Evolutionary conservation across 2,329 filamentous ascomycete genomes (phyloP), one percentile per base, ranked within the genome.

Genomic region (Neobulgaria alba): DNA sequence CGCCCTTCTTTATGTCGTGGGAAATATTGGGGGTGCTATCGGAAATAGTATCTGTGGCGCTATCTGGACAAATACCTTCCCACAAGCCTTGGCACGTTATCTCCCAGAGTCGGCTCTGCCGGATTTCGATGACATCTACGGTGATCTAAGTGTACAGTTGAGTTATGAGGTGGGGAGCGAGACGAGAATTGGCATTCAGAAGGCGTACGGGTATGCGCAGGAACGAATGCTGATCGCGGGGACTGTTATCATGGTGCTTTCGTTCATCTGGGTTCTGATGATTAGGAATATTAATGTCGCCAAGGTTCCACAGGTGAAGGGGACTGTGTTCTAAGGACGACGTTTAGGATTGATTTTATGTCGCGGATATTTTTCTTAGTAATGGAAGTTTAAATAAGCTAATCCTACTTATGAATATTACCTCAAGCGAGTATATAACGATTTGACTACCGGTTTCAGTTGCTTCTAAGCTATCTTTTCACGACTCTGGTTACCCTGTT

Each of bases 11-110:
- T 50, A 43, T 21, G 45, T 50, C 10, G 32, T 77, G 14, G 69
- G 74, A 49, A 73, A 71, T 47, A 68, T 82, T 46, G 79, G 77
- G 29, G 69, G 68, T 29, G 74, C 77, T 1, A 63, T 80, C 9
- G 78, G 77, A 2, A 68, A 67, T 2, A 70, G 77, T 12, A 70
- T 84, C 37, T 73, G 77, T 2, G 71, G 71, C 0, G 76, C 78
- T 10, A 75, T 85, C 49, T 84, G 79, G 79, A 76, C 73, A 0
- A 68, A 72, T 47, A 69, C 72, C 1, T 75, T 84, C 53, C 68
- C 68, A 2, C 59, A 61, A 20, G 72, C 72, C 10, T 64, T 82
- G 3, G 51, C 54, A 19, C 48, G 57, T 23, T 71, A 72, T 46
- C 65, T 82, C 1, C 78, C 78, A 0, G 56, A 45, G 4, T 47